These are phyloP conservation scores for Aphanomyces cochlioides DNA, from an alignment of 352 stramenopile species.

Conservation along the genomic window DNA sequence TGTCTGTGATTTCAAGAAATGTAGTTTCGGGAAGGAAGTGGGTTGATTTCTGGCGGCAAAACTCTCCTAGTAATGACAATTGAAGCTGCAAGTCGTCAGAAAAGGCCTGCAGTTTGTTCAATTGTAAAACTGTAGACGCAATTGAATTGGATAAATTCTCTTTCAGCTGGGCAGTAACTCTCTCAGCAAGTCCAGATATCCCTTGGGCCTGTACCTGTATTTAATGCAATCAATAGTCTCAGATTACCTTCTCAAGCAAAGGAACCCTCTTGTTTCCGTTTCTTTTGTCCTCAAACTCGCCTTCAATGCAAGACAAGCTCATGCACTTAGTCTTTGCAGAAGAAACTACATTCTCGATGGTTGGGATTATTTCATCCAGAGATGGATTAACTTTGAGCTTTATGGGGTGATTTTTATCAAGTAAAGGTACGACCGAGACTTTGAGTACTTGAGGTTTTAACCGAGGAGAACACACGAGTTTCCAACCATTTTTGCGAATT, in stretches of 20 bases:
- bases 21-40: background rate
- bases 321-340: background rate
- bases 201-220: background rate
- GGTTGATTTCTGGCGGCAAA: too few species aligned
- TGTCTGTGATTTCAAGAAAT: background rate
- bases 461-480: background rate
- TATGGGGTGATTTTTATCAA: background rate
- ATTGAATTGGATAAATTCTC: background rate
- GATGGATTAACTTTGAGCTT: background rate
- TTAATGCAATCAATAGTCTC: too few species aligned
- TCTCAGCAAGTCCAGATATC: background rate
- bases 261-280: background rate
- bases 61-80: background rate
- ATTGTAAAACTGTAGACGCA: background rate
- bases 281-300: background rate
- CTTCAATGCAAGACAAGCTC: constrained; percentile 9
- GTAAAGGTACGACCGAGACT: background rate
- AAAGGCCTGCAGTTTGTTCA: background rate
- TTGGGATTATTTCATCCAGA: background rate
- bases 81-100: background rate
- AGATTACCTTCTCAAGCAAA: background rate
- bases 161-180: background rate
- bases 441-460: constrained; percentile 17
- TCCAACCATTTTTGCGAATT: background rate
- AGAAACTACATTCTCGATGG: constrained; percentile 12